phyloP scores from a whole-genome alignment of 192 early-diverging fungal species.

The Linnemannia elongata region DNA sequence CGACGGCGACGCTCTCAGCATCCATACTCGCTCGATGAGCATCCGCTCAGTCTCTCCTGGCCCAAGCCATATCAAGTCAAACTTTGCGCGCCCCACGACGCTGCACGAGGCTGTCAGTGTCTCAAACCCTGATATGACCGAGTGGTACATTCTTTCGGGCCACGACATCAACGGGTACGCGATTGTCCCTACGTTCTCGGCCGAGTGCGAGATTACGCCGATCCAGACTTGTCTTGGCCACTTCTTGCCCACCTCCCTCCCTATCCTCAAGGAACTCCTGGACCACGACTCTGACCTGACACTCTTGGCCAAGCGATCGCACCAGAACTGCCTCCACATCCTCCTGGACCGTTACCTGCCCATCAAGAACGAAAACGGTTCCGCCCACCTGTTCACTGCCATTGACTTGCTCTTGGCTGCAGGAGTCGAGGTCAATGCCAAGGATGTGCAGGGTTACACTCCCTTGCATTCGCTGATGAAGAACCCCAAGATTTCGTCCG shows the following conservation, averaged over 20 bases:
- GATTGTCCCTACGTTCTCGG: constrained; percentile 51
- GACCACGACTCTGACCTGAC: constrained; percentile 38
- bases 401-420: constrained; percentile 32
- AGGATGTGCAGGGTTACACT: constrained; percentile 47
- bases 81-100: constrained; percentile 26
- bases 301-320: constrained; percentile 35
- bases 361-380: constrained; percentile 51
- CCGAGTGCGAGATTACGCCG: constrained; percentile 53
- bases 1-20: constrained; percentile 46
- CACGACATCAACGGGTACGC: constrained; percentile 54
- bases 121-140: constrained; percentile 56
- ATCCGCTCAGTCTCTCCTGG: constrained; percentile 35
- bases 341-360: constrained; percentile 54
- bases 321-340: constrained; percentile 47
- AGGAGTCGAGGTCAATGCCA: constrained; percentile 39
- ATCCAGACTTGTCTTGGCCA: constrained; percentile 49
- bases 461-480: constrained; percentile 77
- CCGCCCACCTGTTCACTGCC: constrained; percentile 33
- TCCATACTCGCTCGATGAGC: constrained; percentile 40
- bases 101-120: constrained; percentile 52
- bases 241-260: constrained; percentile 38
- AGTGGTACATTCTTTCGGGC: constrained; percentile 55
- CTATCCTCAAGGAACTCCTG: constrained; percentile 45
- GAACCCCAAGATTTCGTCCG: constrained; percentile 96
- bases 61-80: constrained; percentile 19